Percentiles rank a stretch among this genome's conserved stretches.
Conservation (phyloP, 768 basidiomycete species). For the Leccinum incarnatum region DNA sequence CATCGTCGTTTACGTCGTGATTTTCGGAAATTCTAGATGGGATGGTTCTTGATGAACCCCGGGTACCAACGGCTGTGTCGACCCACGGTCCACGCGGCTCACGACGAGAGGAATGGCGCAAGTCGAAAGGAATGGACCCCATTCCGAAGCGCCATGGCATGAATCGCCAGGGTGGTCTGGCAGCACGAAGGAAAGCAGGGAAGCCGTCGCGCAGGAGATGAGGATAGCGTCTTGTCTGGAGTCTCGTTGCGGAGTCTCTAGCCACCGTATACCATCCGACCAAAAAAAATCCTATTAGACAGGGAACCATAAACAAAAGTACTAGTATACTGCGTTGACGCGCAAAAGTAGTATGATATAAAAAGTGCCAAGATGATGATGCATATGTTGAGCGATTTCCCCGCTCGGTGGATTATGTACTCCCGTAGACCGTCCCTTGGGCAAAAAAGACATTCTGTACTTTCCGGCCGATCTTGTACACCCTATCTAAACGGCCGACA, state of each 20-base stretch:
- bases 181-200: conserved; percentile 64
- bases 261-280: background rate
- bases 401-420: background rate
- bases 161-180: conserved; percentile 65
- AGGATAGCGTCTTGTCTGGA: conserved; percentile 10
- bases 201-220: conserved; percentile 69
- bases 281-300: background rate
- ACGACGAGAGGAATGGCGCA: conserved; percentile 78
- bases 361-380: background rate
- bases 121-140: conserved; percentile 68
- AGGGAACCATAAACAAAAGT: conserved; percentile 10
- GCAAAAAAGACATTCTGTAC: background rate
- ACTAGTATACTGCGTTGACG: conserved; percentile 5
- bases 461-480: background rate
- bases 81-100: conserved; percentile 81
- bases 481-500: conserved; percentile 9
- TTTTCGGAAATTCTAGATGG: conserved; percentile 33
- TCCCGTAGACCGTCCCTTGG: background rate
- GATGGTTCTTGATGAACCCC: conserved; percentile 52
- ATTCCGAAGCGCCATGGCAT: conserved; percentile 50
- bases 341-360: background rate
- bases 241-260: background rate
- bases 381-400: background rate
- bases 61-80: conserved; percentile 48
- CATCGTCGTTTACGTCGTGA: conserved; percentile 9